phyloP scores from a whole-genome alignment of 352 stramenopile species.

The Pythium oligandrum region DNA sequence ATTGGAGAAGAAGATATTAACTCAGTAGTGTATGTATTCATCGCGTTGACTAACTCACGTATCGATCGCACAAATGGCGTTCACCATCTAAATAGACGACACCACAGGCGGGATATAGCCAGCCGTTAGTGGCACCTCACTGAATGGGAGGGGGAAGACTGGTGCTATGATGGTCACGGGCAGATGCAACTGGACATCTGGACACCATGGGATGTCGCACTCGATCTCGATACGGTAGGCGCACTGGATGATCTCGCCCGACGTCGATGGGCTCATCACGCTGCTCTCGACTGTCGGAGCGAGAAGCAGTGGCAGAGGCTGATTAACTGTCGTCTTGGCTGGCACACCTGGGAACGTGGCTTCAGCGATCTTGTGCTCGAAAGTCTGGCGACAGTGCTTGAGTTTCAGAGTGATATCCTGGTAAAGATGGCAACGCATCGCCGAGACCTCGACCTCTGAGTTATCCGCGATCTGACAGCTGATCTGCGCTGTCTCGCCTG shows the following conservation, averaged over 20 bases:
- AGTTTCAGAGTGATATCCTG: slow-evolving; percentile 42
- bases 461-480: slow-evolving; percentile 57
- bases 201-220: slow-evolving; percentile 65
- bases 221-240: slow-evolving; percentile 59
- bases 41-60: too few relatives aligned
- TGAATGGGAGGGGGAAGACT: slow-evolving; percentile 5
- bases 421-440: slow-evolving; percentile 53
- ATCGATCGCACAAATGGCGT: too few relatives aligned
- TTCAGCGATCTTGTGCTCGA: slow-evolving; percentile 35
- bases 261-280: slow-evolving; percentile 43
- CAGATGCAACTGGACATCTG: slow-evolving; percentile 48
- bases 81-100: too few relatives aligned
- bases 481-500: slow-evolving; percentile 53
- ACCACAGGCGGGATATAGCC: slow-evolving; percentile 9
- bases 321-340: slow-evolving; percentile 23
- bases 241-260: slow-evolving; percentile 41
- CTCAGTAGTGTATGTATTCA: too few relatives aligned
- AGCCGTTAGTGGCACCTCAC: slow-evolving; percentile 5
- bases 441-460: slow-evolving; percentile 48
- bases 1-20: too few relatives aligned
- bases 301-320: slow-evolving; percentile 49
- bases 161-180: slow-evolving; percentile 45
- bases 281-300: slow-evolving; percentile 15
- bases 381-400: slow-evolving; percentile 24
- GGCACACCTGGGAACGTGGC: slow-evolving; percentile 45